Evolutionary conservation across 176 grass and related monocot genomes (phyloP).

Genomic region (Triticum timopheevii): DNA sequence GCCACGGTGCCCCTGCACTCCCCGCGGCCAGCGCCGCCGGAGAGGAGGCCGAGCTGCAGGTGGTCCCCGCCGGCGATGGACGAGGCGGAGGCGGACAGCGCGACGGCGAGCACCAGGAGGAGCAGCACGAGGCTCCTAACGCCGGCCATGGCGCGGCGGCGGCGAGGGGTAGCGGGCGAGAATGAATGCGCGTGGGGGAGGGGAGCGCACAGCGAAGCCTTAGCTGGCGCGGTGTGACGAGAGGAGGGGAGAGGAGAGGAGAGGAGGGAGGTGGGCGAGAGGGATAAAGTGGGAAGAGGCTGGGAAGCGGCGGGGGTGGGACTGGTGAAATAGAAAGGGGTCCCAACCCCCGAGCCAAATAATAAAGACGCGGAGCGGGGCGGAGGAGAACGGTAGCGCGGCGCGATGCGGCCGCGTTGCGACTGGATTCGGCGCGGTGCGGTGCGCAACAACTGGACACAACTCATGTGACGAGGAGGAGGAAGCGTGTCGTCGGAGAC

Average conservation of each 20-base stretch:
- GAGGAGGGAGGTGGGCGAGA: not conserved
- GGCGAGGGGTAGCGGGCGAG: not conserved
- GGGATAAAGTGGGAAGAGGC: not conserved
- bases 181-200: slow-evolving; percentile 24
- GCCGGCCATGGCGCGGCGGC: slow-evolving; percentile 36
- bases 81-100: not conserved
- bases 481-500: not conserved
- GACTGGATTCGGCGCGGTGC: not conserved
- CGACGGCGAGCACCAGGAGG: not conserved
- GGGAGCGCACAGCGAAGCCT: not conserved
- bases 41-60: slow-evolving; percentile 39
- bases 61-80: slow-evolving; percentile 26
- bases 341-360: not conserved
- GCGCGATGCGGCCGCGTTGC: not conserved
- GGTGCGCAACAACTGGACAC: slow-evolving; percentile 24
- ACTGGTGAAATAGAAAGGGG: slow-evolving; percentile 9
- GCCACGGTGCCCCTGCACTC: slow-evolving; percentile 53
- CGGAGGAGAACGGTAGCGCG: not conserved
- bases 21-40: not conserved
- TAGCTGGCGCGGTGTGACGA: slow-evolving; percentile 15
- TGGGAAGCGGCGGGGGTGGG: not conserved
- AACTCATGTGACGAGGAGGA: not conserved
- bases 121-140: slow-evolving; percentile 20
- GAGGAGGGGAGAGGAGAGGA: not conserved
- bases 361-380: not conserved